Evolutionary conservation across 768 basidiomycete genomes (phyloP), one percentile per base, ranked within the genome.

Genomic region (Tricholoma furcatifolium): DNA sequence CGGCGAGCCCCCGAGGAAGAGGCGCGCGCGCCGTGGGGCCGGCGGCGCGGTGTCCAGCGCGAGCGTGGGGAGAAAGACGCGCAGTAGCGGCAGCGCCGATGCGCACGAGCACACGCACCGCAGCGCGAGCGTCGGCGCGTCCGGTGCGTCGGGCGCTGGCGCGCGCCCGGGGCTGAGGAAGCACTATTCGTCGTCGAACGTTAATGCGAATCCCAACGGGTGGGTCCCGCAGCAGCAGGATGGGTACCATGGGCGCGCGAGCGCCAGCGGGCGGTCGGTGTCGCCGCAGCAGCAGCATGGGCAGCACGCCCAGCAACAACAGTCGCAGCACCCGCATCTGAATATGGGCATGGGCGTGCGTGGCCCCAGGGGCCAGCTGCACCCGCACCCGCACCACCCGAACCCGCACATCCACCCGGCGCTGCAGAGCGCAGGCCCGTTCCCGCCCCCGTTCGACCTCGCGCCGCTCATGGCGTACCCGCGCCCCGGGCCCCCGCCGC

Each of bases 1-100:
- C 40, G 67, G 71, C 55, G 70, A 76, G 51, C 78, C 80, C 56
- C 84, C 85, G 32, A 78, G 76, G 69, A 77, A 80, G 71, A 86
- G 86, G 67, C 74, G 85, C 14, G 70, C 77, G 44, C 69, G 80
- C 67, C 72, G 75, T 36, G 60, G 70, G 57, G 62, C 46, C 46
- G 52, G 42, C 10, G 54, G 50, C 18, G 52, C 1, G 27, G 27
- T 27, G 27, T 27, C 51, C 14, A 45, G 42, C 12, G 57, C 54
- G 1, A 67, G 65, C 64, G 62, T 54, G 72, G 80, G 51, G 76
- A 76, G 74, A 49, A 61, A 54, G 47, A 63, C 56, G 20, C 43
- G 61, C 21, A 57, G 59, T 34, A 57, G 43, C 30, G 50, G 49
- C 21, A 62, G 51, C 36, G 51, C 53, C 3, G 27, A 27, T 3